Conservation (phyloP, 2,329 filamentous ascomycete genomes). For the Claviceps spartinae region DNA sequence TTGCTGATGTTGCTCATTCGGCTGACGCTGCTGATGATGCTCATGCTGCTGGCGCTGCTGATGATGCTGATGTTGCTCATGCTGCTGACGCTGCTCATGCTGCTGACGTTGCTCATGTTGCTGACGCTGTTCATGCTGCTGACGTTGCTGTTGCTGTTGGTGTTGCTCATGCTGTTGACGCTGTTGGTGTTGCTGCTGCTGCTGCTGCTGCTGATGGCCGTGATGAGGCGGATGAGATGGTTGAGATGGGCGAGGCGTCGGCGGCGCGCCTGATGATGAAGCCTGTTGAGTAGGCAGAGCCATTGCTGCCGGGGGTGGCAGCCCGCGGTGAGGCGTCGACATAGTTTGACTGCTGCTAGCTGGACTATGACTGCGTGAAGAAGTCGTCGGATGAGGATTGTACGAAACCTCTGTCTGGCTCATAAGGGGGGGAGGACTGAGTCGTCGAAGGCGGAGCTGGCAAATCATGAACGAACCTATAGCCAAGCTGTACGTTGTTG, state of each 20-base stretch:
- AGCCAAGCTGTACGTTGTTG: slow-evolving; percentile 46
- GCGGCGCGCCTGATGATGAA: slow-evolving; percentile 15
- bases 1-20: slow-evolving; percentile 1
- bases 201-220: slow-evolving; percentile 10
- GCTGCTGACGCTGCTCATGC: slow-evolving; percentile 10
- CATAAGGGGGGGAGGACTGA: slow-evolving; percentile 40
- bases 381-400: slow-evolving; percentile 25
- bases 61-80: neutral
- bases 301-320: slow-evolving; percentile 57
- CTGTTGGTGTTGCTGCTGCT: neutral
- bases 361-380: slow-evolving; percentile 33
- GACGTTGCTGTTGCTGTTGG: slow-evolving; percentile 12
- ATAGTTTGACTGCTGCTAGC: slow-evolving; percentile 36
- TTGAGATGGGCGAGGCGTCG: slow-evolving; percentile 4
- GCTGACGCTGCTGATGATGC: slow-evolving; percentile 7
- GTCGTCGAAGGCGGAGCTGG: slow-evolving; percentile 43
- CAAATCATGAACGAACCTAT: slow-evolving; percentile 48
- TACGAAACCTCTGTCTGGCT: slow-evolving; percentile 33
- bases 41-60: slow-evolving; percentile 6
- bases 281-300: slow-evolving; percentile 38
- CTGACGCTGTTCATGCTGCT: slow-evolving; percentile 5
- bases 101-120: neutral
- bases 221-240: slow-evolving; percentile 9
- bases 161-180: neutral
- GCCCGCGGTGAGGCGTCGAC: slow-evolving; percentile 55